Base-by-base conservation (phyloP, 1,139 yeast species). In the Hemisphaericaspora lyxosophila region DNA sequence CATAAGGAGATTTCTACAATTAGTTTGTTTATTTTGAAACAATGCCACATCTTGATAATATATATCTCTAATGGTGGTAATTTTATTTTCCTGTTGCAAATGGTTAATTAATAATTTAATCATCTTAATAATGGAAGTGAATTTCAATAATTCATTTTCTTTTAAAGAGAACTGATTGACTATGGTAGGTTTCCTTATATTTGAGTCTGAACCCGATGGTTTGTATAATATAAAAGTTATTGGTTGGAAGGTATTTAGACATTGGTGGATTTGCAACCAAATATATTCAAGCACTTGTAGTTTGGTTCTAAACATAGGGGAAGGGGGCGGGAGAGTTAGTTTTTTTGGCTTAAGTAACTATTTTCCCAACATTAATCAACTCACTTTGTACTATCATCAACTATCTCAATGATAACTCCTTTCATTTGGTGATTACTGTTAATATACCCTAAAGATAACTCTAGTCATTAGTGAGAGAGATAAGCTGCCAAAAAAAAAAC, bases 1-100 rank as follows among this genome's bases (percentile, higher is more conserved):
- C 5, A 64, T 69, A 1, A 85, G 47, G 2, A 69, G 50, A 0
- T 50, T 39, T 40, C 77, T 75, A 2, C 81, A 78, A 4, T 46
- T 54, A 1, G 46, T 14, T 51, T 85, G 92, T 1, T 53, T 53
- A 16, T 41, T 41, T 25, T 57, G 53, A 54, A 81, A 85, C 5
- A 83, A 51, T 6, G 59, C 63, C 0, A 81, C 86, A 51, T 84
- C 84, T 41, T 72, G 73, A 54, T 85, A 85, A 57, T 68, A 85
- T 0, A 85, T 45, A 48, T 85, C 90, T 43, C 95, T 60, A 41
- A 72, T 70, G 0, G 90, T 81, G 0, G 75, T 67, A 2, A 49
- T 44, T 11, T 50, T 50, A 3, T 42, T 33, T 3, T 37, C 33
- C 11, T 39, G 44, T 8, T 27, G 16, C 13, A 60, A 39, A 30